Conservation (phyloP, 495 filamentous ascomycete genomes). For the Neurospora hispaniola region DNA sequence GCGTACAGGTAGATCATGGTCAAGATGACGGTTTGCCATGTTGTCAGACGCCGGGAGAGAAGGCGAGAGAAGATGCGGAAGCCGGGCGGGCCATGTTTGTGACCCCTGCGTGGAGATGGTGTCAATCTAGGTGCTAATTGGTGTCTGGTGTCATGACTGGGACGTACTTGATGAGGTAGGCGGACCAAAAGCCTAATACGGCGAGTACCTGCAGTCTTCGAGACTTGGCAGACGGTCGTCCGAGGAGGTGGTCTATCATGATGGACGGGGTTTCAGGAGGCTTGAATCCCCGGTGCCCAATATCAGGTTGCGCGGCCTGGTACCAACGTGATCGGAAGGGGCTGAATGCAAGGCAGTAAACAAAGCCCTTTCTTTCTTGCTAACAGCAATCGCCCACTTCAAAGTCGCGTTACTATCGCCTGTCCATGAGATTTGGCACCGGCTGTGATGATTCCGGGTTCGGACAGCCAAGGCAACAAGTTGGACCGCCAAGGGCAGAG, state of each 20-base stretch:
- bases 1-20: constrained; percentile 89
- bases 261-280: constrained; percentile 7
- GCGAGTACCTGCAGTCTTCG: constrained; percentile 87
- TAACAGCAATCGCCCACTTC: background rate
- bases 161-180: constrained; percentile 63
- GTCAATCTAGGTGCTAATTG: background rate
- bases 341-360: background rate
- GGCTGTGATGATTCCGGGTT: background rate
- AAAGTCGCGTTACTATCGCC: background rate
- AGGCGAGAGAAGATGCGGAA: constrained; percentile 61
- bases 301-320: background rate
- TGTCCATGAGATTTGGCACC: background rate
- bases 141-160: background rate
- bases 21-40: constrained; percentile 81
- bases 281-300: background rate
- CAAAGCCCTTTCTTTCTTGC: background rate
- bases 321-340: background rate
- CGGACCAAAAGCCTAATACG: constrained; percentile 83
- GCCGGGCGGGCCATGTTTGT: constrained; percentile 77
- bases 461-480: background rate
- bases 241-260: constrained; percentile 77
- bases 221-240: constrained; percentile 79
- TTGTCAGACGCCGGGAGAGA: constrained; percentile 55
- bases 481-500: background rate
- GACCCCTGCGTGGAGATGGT: constrained; percentile 44